These are phyloP conservation scores for Athelia sp. DNA, from an alignment of 1,284 basidiomycete genomes.

Conservation along the genomic window DNA sequence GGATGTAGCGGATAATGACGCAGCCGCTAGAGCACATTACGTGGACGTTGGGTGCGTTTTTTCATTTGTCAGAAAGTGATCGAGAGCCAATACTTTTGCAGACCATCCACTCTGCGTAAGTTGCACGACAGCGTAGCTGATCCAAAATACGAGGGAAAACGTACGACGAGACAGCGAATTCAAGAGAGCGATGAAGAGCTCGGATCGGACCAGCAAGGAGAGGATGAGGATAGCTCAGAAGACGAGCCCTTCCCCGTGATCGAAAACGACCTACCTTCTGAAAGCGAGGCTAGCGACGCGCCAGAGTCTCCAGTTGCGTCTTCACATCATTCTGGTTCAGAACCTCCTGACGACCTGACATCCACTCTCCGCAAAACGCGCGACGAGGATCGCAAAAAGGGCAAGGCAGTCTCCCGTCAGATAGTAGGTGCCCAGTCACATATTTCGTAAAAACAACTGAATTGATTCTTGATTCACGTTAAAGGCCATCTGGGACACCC, in stretches of 20 bases:
- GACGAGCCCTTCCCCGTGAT: slow-evolving; percentile 3
- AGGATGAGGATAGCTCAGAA: slow-evolving; percentile 19
- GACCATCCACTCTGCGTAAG: slow-evolving; percentile 66
- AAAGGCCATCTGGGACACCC: slow-evolving; percentile 82
- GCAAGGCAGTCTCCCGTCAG: slow-evolving; percentile 77
- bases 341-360: slow-evolving; percentile 44
- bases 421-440: slow-evolving; percentile 47
- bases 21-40: slow-evolving; percentile 69
- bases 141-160: slow-evolving; percentile 73
- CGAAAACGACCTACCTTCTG: slow-evolving; percentile 2
- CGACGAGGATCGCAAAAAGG: slow-evolving; percentile 69
- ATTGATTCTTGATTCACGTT: too few species aligned
- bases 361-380: slow-evolving; percentile 52
- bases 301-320: slow-evolving; percentile 6
- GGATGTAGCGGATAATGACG: slow-evolving; percentile 18
- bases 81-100: slow-evolving; percentile 23
- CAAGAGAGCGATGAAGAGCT: slow-evolving; percentile 38
- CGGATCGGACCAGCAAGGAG: slow-evolving; percentile 24
- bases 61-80: slow-evolving; percentile 6
- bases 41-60: slow-evolving; percentile 70
- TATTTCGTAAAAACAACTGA: slow-evolving; percentile 7
- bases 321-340: slow-evolving; percentile 2
- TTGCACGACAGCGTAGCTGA: slow-evolving; percentile 57
- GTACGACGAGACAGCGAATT: slow-evolving; percentile 58
- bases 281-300: background rate